Evolutionary conservation across 1,284 basidiomycete species (phyloP), one percentile per base, ranked within the genome.

Genomic region (Fomes fomentarius): DNA sequence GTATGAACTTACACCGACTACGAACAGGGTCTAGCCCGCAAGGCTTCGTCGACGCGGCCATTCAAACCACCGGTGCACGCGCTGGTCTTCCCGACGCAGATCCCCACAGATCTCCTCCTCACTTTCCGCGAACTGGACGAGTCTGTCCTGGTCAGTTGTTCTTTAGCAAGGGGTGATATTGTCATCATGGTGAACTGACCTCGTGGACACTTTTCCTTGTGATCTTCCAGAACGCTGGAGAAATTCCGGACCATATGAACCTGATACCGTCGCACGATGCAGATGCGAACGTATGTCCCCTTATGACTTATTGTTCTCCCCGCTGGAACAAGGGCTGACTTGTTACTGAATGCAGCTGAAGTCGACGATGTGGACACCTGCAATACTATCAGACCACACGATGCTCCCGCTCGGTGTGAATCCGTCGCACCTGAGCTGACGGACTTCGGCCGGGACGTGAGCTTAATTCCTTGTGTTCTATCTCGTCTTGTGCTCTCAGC

Each of bases 241-340:
- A 78, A 30, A 71, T 81, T 39, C 87, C 87, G 11, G 83, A 89
- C 59, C 87, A 92, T 61, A 91, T 92, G 87, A 90, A 92, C 65
- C 70, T 92, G 21, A 64, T 91, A n/a, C 76, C 85, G 14, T 72
- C 73, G 12, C 52, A 67, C 9, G 82, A 87, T 44, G 87, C 87
- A 14, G 42, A 53, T n/a, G 54, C 43, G 15, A 52, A 58, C 39
- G 56, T 61, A 46, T 12, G 56, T 50, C 14, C 33, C 21, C 1
- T n/a, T n/a, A n/a, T n/a, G n/a, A n/a, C n/a, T n/a, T n/a, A n/a
- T n/a, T n/a, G n/a, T n/a, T n/a, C n/a, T n/a, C n/a, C n/a, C n/a
- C n/a, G n/a, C n/a, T n/a, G n/a, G n/a, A n/a, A n/a, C n/a, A n/a
- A n/a, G n/a, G n/a, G n/a, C n/a, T n/a, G n/a, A n/a, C n/a, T n/a